Base-by-base conservation (phyloP, 2,329 filamentous ascomycete genomes). In the Fusarium coicis region DNA sequence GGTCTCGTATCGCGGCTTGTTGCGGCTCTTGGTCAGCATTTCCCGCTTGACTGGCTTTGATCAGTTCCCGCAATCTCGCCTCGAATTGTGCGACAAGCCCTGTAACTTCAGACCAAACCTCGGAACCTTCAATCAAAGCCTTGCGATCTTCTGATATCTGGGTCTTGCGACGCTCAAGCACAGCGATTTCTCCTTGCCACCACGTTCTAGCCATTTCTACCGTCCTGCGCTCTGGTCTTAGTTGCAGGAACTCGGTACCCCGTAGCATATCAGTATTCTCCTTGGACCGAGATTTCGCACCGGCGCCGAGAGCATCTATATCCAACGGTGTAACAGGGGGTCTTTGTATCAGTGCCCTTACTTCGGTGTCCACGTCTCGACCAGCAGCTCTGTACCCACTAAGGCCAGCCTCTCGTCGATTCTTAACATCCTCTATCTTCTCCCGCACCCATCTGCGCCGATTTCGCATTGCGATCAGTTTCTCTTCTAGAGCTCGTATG, bases 371-470 rank as follows among this genome's bases (percentile, higher is more conserved):
- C 10, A 93, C 86, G 60, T 93, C 88, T 62, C 85, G 88, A 40
- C 94, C 81, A 8, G 92, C 91, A 4, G 91, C 88, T 26, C 87
- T 89, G 79, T 94, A 95, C 1, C 92, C 91, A 62, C 91, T 93
- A 19, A 94, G 80, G n/a, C 90, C 90, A 4, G 92, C 91, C 78
- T 94, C 92, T 42, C 91, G 85, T 60, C 87, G 86, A 74, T 91
- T 94, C 70, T 87, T 87, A 4, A 90, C 86, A 62, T 92, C 89
- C 11, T 88, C 85, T 50, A 93, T 89, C 76, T 89, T 86, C 6
- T 86, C 86, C 68, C 88, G 82, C 1, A 95, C 80, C 78, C 86
- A 87, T n/a, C 86, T 84, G 73, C 90, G 89, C 34, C 88, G 85
- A 52, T 85, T 87, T 74, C 89, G 89, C 82, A 94, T 85, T 7